Evolutionary conservation across 495 filamentous ascomycete genomes (phyloP).

Genomic region (Annulohypoxylon moriforme): DNA sequence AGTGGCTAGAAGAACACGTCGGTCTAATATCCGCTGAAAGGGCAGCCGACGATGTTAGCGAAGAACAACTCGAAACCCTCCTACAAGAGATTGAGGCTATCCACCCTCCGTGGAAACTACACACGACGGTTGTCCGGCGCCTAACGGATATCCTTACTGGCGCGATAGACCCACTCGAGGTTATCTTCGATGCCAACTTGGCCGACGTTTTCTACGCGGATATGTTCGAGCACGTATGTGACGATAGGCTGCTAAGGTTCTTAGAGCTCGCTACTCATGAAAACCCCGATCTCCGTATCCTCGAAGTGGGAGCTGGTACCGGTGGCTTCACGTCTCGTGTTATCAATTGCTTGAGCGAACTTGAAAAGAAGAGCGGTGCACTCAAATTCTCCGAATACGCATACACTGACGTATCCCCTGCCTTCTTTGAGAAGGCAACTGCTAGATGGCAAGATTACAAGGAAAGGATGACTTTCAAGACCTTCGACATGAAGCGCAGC

Average conservation of each 20-base stretch:
- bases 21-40: neutral
- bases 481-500: conserved; percentile 49
- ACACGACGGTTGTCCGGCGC: conserved; percentile 42
- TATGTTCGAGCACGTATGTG: conserved; percentile 39
- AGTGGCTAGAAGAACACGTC: conserved; percentile 44
- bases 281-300: conserved; percentile 54
- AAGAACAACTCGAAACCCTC: conserved; percentile 27
- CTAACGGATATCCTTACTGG: conserved; percentile 56
- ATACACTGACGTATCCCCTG: conserved; percentile 66
- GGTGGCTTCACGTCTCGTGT: conserved; percentile 51
- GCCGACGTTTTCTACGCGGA: conserved; percentile 45
- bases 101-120: conserved; percentile 43
- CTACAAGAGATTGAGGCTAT: conserved; percentile 34
- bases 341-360: conserved; percentile 32
- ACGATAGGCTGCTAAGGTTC: conserved; percentile 37
- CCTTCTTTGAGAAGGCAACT: conserved; percentile 60
- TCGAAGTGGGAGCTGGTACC: conserved; percentile 63
- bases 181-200: conserved; percentile 45
- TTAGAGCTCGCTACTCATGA: conserved; percentile 50
- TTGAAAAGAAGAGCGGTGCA: conserved; percentile 39
- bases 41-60: conserved; percentile 21
- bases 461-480: conserved; percentile 47
- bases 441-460: conserved; percentile 33
- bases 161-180: conserved; percentile 52
- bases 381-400: conserved; percentile 51